Conservation (phyloP, 345 rosid genomes). For the Bruguiera sexangula region DNA sequence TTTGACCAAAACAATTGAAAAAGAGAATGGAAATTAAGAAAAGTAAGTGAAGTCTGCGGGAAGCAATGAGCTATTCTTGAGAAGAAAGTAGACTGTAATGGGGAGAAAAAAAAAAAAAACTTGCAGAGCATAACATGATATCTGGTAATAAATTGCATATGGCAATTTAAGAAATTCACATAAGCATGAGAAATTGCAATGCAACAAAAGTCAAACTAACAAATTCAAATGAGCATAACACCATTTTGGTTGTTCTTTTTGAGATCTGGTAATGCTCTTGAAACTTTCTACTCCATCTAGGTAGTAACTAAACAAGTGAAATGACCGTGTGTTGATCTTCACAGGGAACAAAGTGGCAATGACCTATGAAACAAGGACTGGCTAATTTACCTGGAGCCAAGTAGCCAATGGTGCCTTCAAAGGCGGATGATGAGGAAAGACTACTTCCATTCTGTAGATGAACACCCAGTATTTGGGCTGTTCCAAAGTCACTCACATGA, state of each 20-base stretch:
- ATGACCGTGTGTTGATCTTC: neutral
- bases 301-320: neutral
- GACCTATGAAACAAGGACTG: neutral
- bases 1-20: neutral
- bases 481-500: slow-evolving; percentile 95
- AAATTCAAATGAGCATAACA: too few species aligned
- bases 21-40: neutral
- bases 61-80: neutral
- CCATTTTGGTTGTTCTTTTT: neutral
- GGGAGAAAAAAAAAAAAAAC: neutral
- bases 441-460: slow-evolving; percentile 48
- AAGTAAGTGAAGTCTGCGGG: neutral
- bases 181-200: too few species aligned
- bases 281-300: neutral
- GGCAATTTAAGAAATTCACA: too few species aligned
- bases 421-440: slow-evolving; percentile 52
- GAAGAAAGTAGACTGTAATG: neutral
- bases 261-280: neutral
- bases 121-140: too few species aligned
- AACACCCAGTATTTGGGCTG: slow-evolving; percentile 70
- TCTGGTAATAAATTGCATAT: too few species aligned
- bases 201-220: too few species aligned
- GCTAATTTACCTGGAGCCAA: slow-evolving; percentile 73
- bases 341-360: neutral
- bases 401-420: slow-evolving; percentile 88